Evolutionary conservation across 129 eudicot species (phyloP), one percentile per base, ranked within the genome.

Genomic region (Flaveria ramosissima): DNA sequence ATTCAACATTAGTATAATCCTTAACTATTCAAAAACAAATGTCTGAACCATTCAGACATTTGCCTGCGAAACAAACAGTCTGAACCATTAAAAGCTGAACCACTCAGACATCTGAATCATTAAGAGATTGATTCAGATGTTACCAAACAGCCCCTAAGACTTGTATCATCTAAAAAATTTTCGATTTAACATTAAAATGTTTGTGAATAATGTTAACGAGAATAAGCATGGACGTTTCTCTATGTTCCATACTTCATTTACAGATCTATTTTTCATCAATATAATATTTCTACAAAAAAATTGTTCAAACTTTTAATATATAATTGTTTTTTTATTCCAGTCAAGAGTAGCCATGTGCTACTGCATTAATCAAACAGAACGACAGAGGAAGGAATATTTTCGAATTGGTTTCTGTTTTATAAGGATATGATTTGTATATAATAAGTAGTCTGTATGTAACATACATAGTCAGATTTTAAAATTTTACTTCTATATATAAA

Each of bases 261-360:
- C 23, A 17, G 3, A 30, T 4, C 36, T 53, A 17, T 7, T 53
- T 53, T 53, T 53, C 24, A 53, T 17, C 12, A 56, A 21, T 57
- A 57, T 23, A 10, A 59, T 23, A 59, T 59, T 10, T 21, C 10
- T 2, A 13, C 17, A 24, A 13, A 14, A 62, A 43, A 61, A 61
- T 26, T 26, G 4, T 62, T 62, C 41, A 24, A 27, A 26, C 68
- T 13, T 62, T 27, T 26, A 12, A 27, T 62, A 27, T 26, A 26
- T 62, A 62, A 6, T 36, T 4, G 36, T 30, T 36, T 36, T 4
- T 62, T 53, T 27, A 27, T 62, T 62, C 43, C 20, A 41, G 68
- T 62, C 14, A 27, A 27, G 68, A 62, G 68, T 62, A 17, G 68
- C 68, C 68, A 62, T 62, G 68, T 62, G 68, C 68, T 27, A 27